These are phyloP conservation scores for Didymella arachidicola DNA, from an alignment of 2,329 filamentous ascomycete genomes.

Conservation along the genomic window DNA sequence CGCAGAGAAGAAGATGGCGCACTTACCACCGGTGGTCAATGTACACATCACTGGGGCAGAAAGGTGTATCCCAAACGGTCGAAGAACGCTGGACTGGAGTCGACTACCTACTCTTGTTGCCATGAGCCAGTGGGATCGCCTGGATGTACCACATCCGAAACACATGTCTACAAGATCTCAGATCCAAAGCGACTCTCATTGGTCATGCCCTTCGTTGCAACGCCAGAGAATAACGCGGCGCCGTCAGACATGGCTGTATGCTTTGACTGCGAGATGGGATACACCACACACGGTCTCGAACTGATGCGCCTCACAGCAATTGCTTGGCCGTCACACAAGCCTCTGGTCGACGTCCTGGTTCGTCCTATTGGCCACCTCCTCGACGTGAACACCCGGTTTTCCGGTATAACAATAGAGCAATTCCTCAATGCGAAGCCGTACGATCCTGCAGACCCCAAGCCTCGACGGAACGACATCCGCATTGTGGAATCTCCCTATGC, in stretches of 20 bases:
- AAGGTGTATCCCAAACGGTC: slow-evolving; percentile 61
- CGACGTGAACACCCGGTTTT: slow-evolving; percentile 91
- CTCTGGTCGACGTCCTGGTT: slow-evolving; percentile 84
- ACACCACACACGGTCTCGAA: slow-evolving; percentile 87
- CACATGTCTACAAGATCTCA: slow-evolving; percentile 87
- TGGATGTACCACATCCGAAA: slow-evolving; percentile 75
- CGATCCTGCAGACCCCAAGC: slow-evolving; percentile 36
- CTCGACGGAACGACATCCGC: slow-evolving; percentile 58
- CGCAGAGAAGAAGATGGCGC: slow-evolving; percentile 78
- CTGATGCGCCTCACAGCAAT: slow-evolving; percentile 89
- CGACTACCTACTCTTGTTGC: slow-evolving; percentile 80
- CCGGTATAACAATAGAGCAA: slow-evolving; percentile 82
- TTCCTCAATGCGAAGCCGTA: slow-evolving; percentile 67
- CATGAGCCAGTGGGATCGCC: slow-evolving; percentile 75
- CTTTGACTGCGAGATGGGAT: slow-evolving; percentile 98
- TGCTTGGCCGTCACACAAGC: slow-evolving; percentile 79
- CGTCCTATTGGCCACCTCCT: slow-evolving; percentile 82
- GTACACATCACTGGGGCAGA: slow-evolving; percentile 82
- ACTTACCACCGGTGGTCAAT: slow-evolving; percentile 77
- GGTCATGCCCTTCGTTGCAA: slow-evolving; percentile 80
- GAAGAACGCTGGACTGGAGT: slow-evolving; percentile 60
- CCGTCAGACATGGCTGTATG: slow-evolving; percentile 68
- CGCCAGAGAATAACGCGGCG: slow-evolving; percentile 68
- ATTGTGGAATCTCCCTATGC: slow-evolving; percentile 78
- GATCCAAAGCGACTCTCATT: slow-evolving; percentile 78